Base-by-base conservation (phyloP, 805 yeast species). In the Starmerella apicola region DNA sequence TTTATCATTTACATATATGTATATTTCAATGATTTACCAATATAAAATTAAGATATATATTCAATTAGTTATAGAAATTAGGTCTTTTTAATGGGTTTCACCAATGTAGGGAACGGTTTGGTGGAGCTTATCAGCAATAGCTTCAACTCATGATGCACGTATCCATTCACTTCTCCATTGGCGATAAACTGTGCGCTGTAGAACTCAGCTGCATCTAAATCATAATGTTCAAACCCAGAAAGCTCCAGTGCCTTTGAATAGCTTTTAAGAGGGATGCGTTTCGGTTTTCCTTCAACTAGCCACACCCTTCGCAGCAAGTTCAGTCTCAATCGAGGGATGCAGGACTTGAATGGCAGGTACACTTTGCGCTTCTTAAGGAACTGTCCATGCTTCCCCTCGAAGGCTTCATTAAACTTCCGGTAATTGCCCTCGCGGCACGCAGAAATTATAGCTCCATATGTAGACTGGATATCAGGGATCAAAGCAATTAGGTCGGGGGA, bases 141-240 rank as follows among this genome's bases (percentile, higher is more conserved):
- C 15, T 38, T 36, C 26, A 38, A 23, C 13, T 37, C 46, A 17
- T 49, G 48, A 28, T 43, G 46, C 13, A 53, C 46, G 27, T 47
- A 49, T 9, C 55, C 55, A 30, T 49, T 45, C 13, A 50, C 44
- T n/a, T 46, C 41, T 18, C 54, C 54, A 3, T 36, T 30, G 10
- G 31, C 13, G 9, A 51, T 48, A 20, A 40, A 27, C 28, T 48
- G 47, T 3, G 54, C 45, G 10, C 46, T 28, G 34, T 45, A 37
- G 24, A 47, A 39, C 35, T 49, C 53, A 1, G 49, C 45, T 4
- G 46, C 50, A 29, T 37, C 32, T 5, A 20, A 31, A 4, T 34
- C 36, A 3, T 43, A 40, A 1, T 24, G 21, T 8, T 7, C 30
- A 17, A 44, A 25, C 10, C 40, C 46, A 6, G 41, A 28, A 1